These are phyloP conservation scores for Heterobasidion parviporum DNA, from an alignment of 1,284 basidiomycete genomes.

Conservation along the genomic window DNA sequence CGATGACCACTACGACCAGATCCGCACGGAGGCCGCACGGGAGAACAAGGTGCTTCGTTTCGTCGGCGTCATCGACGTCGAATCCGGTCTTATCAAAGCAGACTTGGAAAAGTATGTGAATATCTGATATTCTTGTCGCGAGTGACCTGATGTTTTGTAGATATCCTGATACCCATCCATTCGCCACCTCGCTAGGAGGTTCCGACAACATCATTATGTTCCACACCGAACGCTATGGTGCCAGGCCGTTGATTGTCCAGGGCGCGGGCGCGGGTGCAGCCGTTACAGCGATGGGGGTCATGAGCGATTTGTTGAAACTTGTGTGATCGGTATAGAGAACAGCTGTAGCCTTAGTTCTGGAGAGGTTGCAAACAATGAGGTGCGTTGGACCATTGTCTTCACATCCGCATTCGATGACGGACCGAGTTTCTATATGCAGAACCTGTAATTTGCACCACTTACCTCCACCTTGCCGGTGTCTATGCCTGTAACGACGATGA, in stretches of 20 bases:
- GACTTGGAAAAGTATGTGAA: slow-evolving; percentile 71
- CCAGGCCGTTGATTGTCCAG: slow-evolving; percentile 85
- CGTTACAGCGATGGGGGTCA: slow-evolving; percentile 97
- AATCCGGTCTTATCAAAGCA: slow-evolving; percentile 70
- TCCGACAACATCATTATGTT: slow-evolving; percentile 99
- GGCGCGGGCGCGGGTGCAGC: slow-evolving; percentile 95
- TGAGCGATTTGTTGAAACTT: slow-evolving; percentile 72
- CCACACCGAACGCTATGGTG: slow-evolving; percentile 84
- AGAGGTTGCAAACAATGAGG: no score
- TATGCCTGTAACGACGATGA: no score
- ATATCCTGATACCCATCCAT: slow-evolving; percentile 85
- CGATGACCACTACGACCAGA: slow-evolving; percentile 72
- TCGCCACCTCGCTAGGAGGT: slow-evolving; percentile 91
- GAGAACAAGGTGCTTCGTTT: slow-evolving; percentile 85
- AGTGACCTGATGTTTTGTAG: slow-evolving; percentile 29
- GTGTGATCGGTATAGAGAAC: slow-evolving; percentile 11
- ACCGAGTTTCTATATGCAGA: no score
- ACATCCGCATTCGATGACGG: no score
- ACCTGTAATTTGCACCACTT: no score
- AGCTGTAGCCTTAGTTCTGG: not conserved
- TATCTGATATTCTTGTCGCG: not conserved
- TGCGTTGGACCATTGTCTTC: no score
- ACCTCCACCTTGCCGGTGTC: no score
- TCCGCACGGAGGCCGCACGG: slow-evolving; percentile 70
- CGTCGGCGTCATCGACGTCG: slow-evolving; percentile 90